A percentile compares a stretch with the other conserved stretches of the same genome.
phyloP scores from a whole-genome alignment of 805 yeast genomes.

The Hemisphaericaspora nanyangensis region DNA sequence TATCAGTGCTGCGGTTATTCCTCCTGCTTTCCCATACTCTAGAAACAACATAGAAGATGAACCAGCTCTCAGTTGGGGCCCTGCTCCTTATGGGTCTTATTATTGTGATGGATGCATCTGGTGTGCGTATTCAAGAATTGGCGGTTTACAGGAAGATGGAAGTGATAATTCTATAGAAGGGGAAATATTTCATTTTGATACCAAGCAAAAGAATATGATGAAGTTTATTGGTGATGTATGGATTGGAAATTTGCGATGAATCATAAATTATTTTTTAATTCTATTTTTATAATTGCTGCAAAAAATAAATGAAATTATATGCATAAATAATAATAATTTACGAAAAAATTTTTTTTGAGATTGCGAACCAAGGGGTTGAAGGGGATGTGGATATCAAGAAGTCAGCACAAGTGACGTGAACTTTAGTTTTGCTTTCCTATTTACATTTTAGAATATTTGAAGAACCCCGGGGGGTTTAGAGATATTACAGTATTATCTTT shows the following conservation, averaged over 20 bases:
- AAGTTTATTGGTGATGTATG: conserved; percentile 47
- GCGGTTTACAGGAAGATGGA: conserved; percentile 35
- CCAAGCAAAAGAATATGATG: conserved; percentile 24
- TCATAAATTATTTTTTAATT: no score
- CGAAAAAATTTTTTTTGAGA: no score
- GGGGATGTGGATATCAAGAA: no score
- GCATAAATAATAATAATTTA: no score
- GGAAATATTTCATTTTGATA: conserved; percentile 36
- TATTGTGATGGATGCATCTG: conserved; percentile 28
- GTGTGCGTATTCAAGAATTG: conserved; percentile 58
- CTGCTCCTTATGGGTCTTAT: conserved; percentile 37
- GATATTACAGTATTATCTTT: no score
- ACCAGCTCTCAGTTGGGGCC: conserved; percentile 22
- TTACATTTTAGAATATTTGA: no score
- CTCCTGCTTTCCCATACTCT: conserved; percentile 22
- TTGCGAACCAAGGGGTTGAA: no score
- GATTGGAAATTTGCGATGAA: conserved; percentile 40
- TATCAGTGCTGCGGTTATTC: conserved; percentile 22
- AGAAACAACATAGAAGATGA: conserved; percentile 21
- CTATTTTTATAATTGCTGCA: no score
- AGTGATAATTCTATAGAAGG: conserved; percentile 41
- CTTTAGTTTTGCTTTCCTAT: no score
- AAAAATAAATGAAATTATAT: no score
- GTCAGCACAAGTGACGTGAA: no score
- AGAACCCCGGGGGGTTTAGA: no score